These are phyloP conservation scores for Colletotrichum abscissum DNA, from an alignment of 2,329 filamentous ascomycete genomes.

Conservation along the genomic window DNA sequence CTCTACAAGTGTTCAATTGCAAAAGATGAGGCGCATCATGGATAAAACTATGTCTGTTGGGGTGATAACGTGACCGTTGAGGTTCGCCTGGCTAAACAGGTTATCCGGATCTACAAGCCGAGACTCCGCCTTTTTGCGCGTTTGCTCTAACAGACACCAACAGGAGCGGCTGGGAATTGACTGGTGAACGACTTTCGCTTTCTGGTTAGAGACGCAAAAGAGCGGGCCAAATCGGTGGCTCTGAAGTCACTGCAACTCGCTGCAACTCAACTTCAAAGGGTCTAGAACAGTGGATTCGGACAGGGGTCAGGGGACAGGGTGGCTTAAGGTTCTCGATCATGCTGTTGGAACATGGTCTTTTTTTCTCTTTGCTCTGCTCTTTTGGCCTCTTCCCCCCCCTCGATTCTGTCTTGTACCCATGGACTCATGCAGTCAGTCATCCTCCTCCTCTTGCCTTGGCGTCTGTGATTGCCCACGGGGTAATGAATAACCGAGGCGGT, in stretches of 20 bases:
- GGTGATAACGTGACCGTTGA: not conserved
- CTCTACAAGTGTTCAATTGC: no score
- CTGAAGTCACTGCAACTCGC: constrained; percentile 9
- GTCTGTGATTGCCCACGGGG: not conserved
- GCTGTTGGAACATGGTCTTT: constrained; percentile 2
- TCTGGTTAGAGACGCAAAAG: constrained; percentile 14
- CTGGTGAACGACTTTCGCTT: not conserved
- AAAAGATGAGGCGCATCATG: no score
- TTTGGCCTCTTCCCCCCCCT: not conserved
- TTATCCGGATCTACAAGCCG: not conserved
- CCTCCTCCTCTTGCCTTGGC: not conserved
- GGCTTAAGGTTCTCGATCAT: not conserved
- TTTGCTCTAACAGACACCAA: not conserved
- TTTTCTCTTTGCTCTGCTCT: not conserved
- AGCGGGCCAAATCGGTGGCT: constrained; percentile 31
- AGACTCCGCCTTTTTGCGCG: not conserved
- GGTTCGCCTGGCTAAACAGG: not conserved
- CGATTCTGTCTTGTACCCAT: not conserved
- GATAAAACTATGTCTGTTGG: no score
- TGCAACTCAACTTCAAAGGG: constrained; percentile 6
- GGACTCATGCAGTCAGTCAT: not conserved
- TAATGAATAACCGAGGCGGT: not conserved
- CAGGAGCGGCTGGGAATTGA: not conserved
- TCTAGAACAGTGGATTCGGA: constrained; percentile 17
- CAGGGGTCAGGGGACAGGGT: not conserved